Evolutionary conservation across 192 early-diverging fungal species (phyloP).

Genomic region (Umbelopsis ramanniana): DNA sequence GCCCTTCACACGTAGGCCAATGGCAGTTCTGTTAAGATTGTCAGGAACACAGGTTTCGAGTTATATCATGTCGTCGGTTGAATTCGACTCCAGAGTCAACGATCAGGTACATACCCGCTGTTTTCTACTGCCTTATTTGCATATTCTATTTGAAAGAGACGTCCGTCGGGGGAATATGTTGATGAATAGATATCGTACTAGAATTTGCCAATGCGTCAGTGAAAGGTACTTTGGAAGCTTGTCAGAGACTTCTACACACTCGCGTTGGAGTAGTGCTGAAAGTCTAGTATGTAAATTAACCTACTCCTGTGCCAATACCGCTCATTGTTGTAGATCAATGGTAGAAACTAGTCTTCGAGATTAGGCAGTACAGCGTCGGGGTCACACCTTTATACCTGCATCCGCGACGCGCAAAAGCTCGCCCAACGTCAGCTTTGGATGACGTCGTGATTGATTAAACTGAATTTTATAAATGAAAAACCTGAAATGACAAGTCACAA

Average conservation of each 20-base stretch:
- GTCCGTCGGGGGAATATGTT: slow-evolving; percentile 99
- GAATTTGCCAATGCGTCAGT: slow-evolving; percentile 19
- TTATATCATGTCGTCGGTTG: neutral
- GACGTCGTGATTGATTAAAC: neutral
- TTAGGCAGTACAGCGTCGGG: neutral
- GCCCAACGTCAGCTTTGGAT: slow-evolving; percentile 14
- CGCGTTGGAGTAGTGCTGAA: neutral
- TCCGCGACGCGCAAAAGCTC: slow-evolving; percentile 15
- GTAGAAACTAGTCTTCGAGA: slow-evolving; percentile 19
- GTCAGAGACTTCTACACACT: neutral
- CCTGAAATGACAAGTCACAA: neutral
- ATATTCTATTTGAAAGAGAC: slow-evolving; percentile 99
- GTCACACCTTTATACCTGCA: neutral
- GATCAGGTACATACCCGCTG: slow-evolving; percentile 74
- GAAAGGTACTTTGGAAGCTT: slow-evolving; percentile 7
- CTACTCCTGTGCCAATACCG: slow-evolving; percentile 92
- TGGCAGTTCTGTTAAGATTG: slow-evolving; percentile 71
- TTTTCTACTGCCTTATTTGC: slow-evolving; percentile 98
- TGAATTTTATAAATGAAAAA: neutral
- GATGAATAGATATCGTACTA: slow-evolving; percentile 97
- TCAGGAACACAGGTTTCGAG: neutral
- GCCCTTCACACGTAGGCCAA: slow-evolving; percentile 92
- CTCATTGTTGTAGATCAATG: slow-evolving; percentile 60
- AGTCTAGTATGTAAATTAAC: neutral
- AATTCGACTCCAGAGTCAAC: neutral